A percentile compares a stretch with the other conserved stretches of the same genome.
Conservation (phyloP, 1,284 basidiomycete species). For the Ustilago bromivora region DNA sequence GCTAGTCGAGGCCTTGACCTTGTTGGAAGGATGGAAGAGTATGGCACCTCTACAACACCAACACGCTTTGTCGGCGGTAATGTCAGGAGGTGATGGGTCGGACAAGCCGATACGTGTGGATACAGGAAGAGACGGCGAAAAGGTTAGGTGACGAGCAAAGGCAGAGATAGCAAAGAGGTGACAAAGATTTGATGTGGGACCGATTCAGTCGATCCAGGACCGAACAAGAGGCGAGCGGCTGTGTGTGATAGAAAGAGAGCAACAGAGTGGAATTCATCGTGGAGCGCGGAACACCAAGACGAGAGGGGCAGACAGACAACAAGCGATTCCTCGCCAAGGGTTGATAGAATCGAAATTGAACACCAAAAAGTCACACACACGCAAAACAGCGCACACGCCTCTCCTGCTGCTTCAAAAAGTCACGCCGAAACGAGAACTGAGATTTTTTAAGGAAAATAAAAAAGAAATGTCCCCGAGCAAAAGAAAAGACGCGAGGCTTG, state of each 20-base stretch:
- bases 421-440: neutral
- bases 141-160: slow-evolving; percentile 2
- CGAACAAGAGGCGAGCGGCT: neutral
- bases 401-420: neutral
- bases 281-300: neutral
- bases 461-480: neutral
- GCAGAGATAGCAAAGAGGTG: neutral
- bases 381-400: neutral
- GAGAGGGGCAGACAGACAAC: neutral
- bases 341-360: neutral
- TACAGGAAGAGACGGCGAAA: neutral
- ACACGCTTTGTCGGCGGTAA: neutral
- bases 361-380: neutral
- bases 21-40: neutral
- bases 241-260: neutral
- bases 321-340: neutral
- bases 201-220: neutral
- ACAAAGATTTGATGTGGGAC: neutral
- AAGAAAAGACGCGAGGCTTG: neutral
- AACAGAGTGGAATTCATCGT: neutral
- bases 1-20: neutral
- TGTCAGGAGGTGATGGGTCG: neutral
- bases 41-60: neutral
- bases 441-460: neutral
- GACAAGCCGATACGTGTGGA: neutral